Percentiles rank a stretch among this genome's conserved stretches.
Evolutionary conservation across 169 alveolate genomes (phyloP).

Genomic region (Plasmodium gonderi): DNA sequence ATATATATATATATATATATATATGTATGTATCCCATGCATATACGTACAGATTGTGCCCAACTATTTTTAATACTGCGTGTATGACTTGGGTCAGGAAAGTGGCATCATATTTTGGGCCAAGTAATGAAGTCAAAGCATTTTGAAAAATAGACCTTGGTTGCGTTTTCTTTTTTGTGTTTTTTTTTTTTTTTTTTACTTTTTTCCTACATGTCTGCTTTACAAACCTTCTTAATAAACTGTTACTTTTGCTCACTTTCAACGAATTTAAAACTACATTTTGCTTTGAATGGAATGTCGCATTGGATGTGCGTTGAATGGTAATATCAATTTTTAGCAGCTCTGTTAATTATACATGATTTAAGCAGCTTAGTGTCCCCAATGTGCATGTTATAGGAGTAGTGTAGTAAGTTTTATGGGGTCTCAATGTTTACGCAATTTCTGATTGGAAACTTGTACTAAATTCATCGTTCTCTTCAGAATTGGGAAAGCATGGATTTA

Average conservation of each 20-base stretch:
- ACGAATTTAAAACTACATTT: not conserved
- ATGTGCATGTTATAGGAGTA: too few relatives aligned
- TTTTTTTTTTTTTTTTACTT: conserved; percentile 2
- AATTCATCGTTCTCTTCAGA: conserved; percentile 39
- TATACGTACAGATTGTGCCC: not conserved
- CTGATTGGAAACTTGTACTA: not conserved
- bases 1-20: not conserved
- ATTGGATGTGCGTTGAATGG: too few relatives aligned
- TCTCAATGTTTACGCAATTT: not conserved
- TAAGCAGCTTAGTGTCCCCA: too few relatives aligned
- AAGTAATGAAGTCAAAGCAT: not conserved
- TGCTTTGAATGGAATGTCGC: not conserved
- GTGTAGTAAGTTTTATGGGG: too few relatives aligned
- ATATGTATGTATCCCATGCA: not conserved
- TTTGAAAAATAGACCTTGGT: not conserved
- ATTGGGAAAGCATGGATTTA: not conserved
- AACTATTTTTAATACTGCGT: not conserved
- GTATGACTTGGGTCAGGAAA: not conserved
- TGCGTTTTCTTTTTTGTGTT: not conserved
- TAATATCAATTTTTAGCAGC: too few relatives aligned
- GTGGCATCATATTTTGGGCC: not conserved
- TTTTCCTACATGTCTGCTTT: not conserved
- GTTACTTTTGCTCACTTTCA: not conserved
- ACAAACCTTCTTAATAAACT: not conserved
- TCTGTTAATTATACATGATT: too few relatives aligned